phyloP scores from a whole-genome alignment of 2,329 filamentous ascomycete genomes.

The Annulohypoxylon truncatum region DNA sequence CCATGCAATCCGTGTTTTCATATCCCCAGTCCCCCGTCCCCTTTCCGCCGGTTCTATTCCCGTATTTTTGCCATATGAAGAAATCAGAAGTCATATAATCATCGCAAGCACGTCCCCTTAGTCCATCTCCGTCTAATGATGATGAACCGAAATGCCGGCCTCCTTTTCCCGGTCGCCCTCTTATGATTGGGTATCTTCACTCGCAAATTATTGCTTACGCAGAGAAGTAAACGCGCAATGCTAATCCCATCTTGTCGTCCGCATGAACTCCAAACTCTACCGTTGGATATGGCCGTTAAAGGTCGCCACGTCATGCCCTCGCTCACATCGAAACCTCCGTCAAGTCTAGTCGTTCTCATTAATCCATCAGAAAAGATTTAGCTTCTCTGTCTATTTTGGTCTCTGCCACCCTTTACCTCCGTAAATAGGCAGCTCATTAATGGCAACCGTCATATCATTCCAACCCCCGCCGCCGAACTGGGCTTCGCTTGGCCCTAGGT shows the following conservation, averaged over 20 bases:
- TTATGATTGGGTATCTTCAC: constrained; percentile 32
- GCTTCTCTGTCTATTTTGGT: neutral
- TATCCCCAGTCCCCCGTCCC: neutral
- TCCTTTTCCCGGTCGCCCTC: neutral
- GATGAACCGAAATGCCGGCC: constrained; percentile 20
- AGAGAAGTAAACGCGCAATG: constrained; percentile 3
- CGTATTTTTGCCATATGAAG: neutral
- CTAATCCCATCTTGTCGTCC: constrained; percentile 20
- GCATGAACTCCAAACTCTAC: neutral
- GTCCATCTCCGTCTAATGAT: neutral
- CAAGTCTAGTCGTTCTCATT: neutral
- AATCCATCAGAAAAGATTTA: neutral
- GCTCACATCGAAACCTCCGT: neutral
- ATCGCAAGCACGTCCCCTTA: neutral
- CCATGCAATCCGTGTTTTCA: neutral
- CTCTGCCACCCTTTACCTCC: neutral
- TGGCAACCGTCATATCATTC: constrained; percentile 77
- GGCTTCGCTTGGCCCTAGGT: constrained; percentile 74
- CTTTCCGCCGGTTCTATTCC: neutral
- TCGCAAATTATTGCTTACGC: constrained; percentile 36
- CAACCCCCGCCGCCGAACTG: constrained; percentile 83
- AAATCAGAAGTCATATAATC: neutral
- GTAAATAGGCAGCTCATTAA: constrained; percentile 15
- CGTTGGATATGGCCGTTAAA: neutral
- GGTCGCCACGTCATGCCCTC: constrained; percentile 7